phyloP scores from a whole-genome alignment of 495 filamentous ascomycete genomes.

The Hyaloscypha finlandica region DNA sequence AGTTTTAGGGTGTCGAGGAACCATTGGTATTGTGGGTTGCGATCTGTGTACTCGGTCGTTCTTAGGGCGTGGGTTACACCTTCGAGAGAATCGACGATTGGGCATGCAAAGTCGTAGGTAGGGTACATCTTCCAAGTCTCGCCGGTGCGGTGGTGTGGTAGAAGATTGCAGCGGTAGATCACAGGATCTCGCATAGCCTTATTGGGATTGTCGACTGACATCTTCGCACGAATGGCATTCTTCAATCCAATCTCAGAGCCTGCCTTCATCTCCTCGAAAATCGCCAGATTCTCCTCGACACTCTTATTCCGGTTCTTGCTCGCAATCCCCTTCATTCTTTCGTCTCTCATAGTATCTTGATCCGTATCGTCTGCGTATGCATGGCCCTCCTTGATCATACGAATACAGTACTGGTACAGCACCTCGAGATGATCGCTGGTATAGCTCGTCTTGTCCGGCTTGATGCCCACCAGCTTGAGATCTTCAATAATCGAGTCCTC shows the following conservation, averaged over 20 bases:
- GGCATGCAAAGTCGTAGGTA: constrained; percentile 93
- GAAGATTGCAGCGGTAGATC: constrained; percentile 75
- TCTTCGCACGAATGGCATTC: constrained; percentile 81
- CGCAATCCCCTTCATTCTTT: constrained; percentile 68
- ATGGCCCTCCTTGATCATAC: constrained; percentile 72
- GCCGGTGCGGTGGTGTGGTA: constrained; percentile 87
- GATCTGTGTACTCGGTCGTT: constrained; percentile 96
- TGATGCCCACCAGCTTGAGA: constrained; percentile 72
- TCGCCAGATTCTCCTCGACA: constrained; percentile 68
- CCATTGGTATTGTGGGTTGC: constrained; percentile 97
- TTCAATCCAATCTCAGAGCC: constrained; percentile 65
- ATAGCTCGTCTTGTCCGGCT: constrained; percentile 69
- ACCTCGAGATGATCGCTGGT: constrained; percentile 77
- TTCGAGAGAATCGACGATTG: constrained; percentile 86
- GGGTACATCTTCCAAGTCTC: constrained; percentile 93
- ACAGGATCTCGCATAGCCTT: constrained; percentile 79
- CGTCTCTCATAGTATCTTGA: constrained; percentile 65
- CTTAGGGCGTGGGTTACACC: constrained; percentile 94
- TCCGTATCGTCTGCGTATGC: constrained; percentile 81
- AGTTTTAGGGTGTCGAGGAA: constrained; percentile 84
- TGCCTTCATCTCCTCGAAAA: constrained; percentile 77
- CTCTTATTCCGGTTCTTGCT: constrained; percentile 66
- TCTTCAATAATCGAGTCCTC: constrained; percentile 76
- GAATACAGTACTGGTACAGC: constrained; percentile 67
- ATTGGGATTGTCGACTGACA: constrained; percentile 73